Evolutionary conservation across 768 basidiomycete species (phyloP).

Genomic region (Amanita exitialis): DNA sequence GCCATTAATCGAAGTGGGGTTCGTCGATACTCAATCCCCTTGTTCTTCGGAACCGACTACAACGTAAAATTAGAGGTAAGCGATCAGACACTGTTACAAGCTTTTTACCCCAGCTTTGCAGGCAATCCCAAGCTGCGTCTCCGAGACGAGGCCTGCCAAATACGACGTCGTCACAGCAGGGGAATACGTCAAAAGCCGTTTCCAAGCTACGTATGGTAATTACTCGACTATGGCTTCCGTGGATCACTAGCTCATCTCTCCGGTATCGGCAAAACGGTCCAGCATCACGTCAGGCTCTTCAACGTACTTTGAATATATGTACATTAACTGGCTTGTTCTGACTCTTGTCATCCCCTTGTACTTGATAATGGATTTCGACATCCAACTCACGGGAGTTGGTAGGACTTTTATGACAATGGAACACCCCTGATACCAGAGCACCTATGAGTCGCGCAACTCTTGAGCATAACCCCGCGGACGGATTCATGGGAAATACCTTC

Average conservation of each 20-base stretch:
- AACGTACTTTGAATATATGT: constrained; percentile 70
- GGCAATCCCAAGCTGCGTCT: constrained; percentile 45
- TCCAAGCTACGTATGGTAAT: constrained; percentile 54
- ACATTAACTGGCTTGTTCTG: constrained; percentile 37
- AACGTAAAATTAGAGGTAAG: constrained; percentile 70
- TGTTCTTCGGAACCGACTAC: constrained; percentile 89
- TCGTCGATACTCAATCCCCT: constrained; percentile 73
- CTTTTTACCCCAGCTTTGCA: constrained; percentile 11
- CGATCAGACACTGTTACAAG: not conserved
- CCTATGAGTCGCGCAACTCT: constrained; percentile 31
- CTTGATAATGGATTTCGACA: constrained; percentile 79
- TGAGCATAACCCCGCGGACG: not conserved
- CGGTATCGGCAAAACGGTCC: not conserved
- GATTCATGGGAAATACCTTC: constrained; percentile 42
- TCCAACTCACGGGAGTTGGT: constrained; percentile 82
- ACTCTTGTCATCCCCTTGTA: constrained; percentile 29
- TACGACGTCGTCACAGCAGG: constrained; percentile 73
- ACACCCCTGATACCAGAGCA: constrained; percentile 64
- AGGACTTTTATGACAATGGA: constrained; percentile 73
- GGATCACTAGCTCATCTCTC: not conserved
- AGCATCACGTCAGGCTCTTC: not conserved
- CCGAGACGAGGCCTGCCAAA: constrained; percentile 31
- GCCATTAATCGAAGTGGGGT: constrained; percentile 68
- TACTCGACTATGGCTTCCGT: constrained; percentile 13
- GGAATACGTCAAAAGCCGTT: constrained; percentile 68